Conservation (phyloP, 2,329 filamentous ascomycete species). For the Pseudogymnoascus sp. region DNA sequence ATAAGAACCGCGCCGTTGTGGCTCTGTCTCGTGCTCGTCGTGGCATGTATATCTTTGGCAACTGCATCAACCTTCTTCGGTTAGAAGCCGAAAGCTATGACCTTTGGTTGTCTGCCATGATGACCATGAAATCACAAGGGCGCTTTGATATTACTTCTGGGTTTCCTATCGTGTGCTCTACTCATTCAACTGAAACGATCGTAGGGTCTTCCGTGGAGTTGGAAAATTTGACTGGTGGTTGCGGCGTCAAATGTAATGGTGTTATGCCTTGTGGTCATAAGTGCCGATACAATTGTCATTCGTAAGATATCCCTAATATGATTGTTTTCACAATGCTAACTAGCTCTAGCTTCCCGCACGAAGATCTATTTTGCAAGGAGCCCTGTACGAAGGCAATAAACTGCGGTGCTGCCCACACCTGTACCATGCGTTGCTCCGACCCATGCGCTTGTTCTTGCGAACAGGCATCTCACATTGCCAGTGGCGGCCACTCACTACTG, state of each 20-base stretch:
- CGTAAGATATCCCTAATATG: conserved; percentile 8
- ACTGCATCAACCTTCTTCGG: conserved; percentile 42
- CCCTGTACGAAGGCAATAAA: conserved; percentile 18
- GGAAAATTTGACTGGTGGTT: conserved; percentile 43
- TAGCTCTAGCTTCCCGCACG: conserved; percentile 18
- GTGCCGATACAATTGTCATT: conserved; percentile 24
- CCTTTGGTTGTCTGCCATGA: conserved; percentile 27
- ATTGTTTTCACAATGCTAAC: background rate
- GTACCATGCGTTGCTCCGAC: background rate
- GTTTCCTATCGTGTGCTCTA: conserved; percentile 55
- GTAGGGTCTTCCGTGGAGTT: conserved; percentile 48
- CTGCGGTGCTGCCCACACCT: conserved; percentile 13
- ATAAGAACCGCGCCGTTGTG: conserved; percentile 50
- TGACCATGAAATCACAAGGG: conserved; percentile 33
- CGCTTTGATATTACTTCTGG: conserved; percentile 28
- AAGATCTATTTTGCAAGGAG: conserved; percentile 18
- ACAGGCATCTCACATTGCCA: background rate
- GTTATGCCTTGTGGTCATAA: conserved; percentile 25
- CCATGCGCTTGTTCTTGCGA: background rate
- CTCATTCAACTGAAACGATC: conserved; percentile 44
- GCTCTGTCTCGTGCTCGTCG: conserved; percentile 60
- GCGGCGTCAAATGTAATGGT: conserved; percentile 36
- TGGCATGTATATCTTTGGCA: conserved; percentile 81
- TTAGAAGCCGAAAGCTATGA: conserved; percentile 16
- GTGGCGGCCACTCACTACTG: background rate